Base-by-base conservation (phyloP, 805 yeast species). In the Spathaspora gorwiae region DNA sequence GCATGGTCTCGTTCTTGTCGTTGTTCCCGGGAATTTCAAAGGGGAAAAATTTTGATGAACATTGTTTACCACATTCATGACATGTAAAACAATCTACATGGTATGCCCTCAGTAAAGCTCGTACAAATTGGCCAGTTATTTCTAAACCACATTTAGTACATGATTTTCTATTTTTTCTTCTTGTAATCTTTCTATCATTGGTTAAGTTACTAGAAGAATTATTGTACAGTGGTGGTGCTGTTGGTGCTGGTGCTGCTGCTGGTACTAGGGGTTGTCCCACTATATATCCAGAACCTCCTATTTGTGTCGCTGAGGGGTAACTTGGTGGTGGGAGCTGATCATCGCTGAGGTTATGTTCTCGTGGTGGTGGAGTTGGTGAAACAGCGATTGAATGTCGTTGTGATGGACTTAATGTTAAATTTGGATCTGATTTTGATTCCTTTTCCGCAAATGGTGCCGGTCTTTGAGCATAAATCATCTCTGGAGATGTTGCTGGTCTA, bases 71-170 rank as follows among this genome's bases (percentile, higher is more conserved):
- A 70, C 99, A 94, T 59, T 87, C 96, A 53, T 79, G 72, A 61
- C 98, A 92, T 6, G 80, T 73, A 64, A 92, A 90, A 65, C 98
- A 92, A 31, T 86, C 84, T 30, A 90, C 84, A 62, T 92, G 98
- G 59, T 79, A 92, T 1, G 87, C 81, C 40, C 75, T 75, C 30
- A 81, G 84, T 55, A 92, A 71, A 0, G 98, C 97, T 41, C 96
- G 76, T 3, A 92, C 94, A 49, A 89, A 82, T 48, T 87, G 89
- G n/a, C 92, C 75, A 5, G 69, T 68, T 36, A 71, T 71, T 31
- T 64, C 68, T 30, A 60, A 49, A 3, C 68, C 66, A 56, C 76
- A 71, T 30, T 59, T 55, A 14, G 57, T 57, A 53, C 76, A 71
- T 6, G 53, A 46, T 53, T 71, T 71, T 35, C 37, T 41, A 45